Percentiles rank a stretch among this genome's conserved stretches.
Conservation (phyloP, 1,284 basidiomycete species). For the Ustilago vetiveriae region DNA sequence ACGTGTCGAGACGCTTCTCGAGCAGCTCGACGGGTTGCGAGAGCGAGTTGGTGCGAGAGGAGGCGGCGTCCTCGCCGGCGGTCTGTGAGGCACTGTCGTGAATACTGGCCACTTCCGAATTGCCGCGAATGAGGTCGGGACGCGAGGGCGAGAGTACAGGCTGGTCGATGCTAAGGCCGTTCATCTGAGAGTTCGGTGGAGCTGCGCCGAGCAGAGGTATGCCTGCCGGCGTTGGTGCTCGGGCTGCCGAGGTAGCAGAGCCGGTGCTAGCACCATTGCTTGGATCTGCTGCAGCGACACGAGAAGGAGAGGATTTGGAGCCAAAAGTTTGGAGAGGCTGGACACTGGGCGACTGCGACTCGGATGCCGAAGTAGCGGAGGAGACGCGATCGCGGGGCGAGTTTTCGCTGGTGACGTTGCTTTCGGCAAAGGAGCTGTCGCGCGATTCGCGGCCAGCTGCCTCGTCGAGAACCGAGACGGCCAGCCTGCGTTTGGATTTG, state of each 20-base stretch:
- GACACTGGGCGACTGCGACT: slow-evolving; percentile 24
- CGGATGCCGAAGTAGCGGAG: slow-evolving; percentile 52
- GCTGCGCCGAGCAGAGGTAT: slow-evolving; percentile 22
- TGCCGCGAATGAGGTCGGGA: slow-evolving; percentile 34
- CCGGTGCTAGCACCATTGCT: slow-evolving; percentile 7
- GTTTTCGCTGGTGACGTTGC: slow-evolving; percentile 41
- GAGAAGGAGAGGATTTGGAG: slow-evolving; percentile 12
- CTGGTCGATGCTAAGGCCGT: slow-evolving; percentile 23
- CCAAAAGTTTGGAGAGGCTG: slow-evolving; percentile 19
- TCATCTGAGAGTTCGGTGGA: slow-evolving; percentile 18
- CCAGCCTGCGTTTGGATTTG: slow-evolving; percentile 69
- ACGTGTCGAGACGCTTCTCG: slow-evolving; percentile 81
- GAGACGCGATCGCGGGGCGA: slow-evolving; percentile 45
- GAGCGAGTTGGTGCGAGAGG: slow-evolving; percentile 30
- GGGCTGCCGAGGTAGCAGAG: slow-evolving; percentile 6
- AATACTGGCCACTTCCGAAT: slow-evolving; percentile 34
- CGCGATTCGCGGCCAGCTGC: slow-evolving; percentile 35
- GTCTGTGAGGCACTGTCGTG: slow-evolving; percentile 29
- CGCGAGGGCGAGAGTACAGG: slow-evolving; percentile 17
- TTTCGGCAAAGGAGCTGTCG: slow-evolving; percentile 50
- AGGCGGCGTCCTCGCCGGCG: slow-evolving; percentile 12
- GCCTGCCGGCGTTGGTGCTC: slow-evolving; percentile 25
- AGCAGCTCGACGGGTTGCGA: slow-evolving; percentile 72
- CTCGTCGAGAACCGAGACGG: slow-evolving; percentile 50
- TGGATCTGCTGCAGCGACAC: slow-evolving; percentile 4